Evolutionary conservation across 2,329 filamentous ascomycete genomes (phyloP).

Genomic region (Corinectria fuckeliana): DNA sequence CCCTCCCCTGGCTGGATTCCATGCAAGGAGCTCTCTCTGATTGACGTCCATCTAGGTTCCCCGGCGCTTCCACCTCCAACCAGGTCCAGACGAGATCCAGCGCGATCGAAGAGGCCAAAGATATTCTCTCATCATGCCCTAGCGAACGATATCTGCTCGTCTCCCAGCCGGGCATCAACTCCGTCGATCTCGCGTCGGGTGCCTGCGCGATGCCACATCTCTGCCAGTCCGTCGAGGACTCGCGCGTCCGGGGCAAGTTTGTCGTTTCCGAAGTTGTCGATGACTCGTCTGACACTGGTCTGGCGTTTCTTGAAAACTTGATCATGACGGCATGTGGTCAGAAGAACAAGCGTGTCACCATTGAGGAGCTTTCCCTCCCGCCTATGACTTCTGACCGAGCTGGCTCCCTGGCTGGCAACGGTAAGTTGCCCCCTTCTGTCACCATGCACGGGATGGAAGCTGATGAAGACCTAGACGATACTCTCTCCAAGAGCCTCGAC

Average conservation of each 20-base stretch:
- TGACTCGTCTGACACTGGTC: constrained; percentile 48
- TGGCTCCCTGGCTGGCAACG: constrained; percentile 54
- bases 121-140: constrained; percentile 70
- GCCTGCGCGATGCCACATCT: constrained; percentile 62
- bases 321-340: constrained; percentile 55
- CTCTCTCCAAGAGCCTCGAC: constrained; percentile 58
- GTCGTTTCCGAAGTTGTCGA: constrained; percentile 66
- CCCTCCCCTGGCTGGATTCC: constrained; percentile 10
- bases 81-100: constrained; percentile 58
- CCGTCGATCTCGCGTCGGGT: constrained; percentile 67
- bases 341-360: constrained; percentile 44
- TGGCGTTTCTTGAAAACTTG: constrained; percentile 52
- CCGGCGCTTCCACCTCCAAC: constrained; percentile 41
- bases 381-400: constrained; percentile 52
- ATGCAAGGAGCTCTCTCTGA: constrained; percentile 34
- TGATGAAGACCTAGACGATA: constrained; percentile 49
- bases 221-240: constrained; percentile 47
- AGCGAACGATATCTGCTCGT: constrained; percentile 80
- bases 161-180: constrained; percentile 76
- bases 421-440: constrained; percentile 42
- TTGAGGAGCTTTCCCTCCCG: constrained; percentile 51
- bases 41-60: constrained; percentile 40
- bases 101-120: constrained; percentile 51
- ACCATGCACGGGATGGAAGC: neutral
- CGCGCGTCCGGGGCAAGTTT: constrained; percentile 48